Evolutionary conservation across 441 rosid genomes (phyloP).

Genomic region (Aquilaria agallochum): DNA sequence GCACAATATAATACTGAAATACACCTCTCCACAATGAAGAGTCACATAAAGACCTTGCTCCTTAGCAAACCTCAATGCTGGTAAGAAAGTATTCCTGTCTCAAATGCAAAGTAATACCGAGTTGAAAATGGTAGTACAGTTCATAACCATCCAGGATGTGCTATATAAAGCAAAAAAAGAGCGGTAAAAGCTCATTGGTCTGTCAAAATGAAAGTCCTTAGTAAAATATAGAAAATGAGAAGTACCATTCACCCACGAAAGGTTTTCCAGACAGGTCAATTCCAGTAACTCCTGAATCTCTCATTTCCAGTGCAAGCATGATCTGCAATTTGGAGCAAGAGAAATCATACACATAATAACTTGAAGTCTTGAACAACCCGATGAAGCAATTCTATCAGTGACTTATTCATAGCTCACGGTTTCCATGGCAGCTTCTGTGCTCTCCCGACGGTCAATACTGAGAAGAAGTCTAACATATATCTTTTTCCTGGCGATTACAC

Average conservation of each 20-base stretch:
- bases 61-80: constrained; percentile 69
- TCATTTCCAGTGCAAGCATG: constrained; percentile 87
- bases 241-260: constrained; percentile 76
- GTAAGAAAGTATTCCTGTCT: constrained; percentile 76
- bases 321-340: constrained; percentile 38
- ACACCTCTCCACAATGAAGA: constrained; percentile 98
- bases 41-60: constrained; percentile 75
- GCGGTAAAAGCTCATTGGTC: too few species aligned
- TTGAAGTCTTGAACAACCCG: background rate
- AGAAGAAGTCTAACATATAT: constrained; percentile 91
- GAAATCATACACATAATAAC: constrained; percentile 6
- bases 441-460: constrained; percentile 95
- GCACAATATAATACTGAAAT: constrained; percentile 13
- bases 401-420: constrained; percentile 52
- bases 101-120: constrained; percentile 13
- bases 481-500: constrained; percentile 50
- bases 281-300: constrained; percentile 73
- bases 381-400: background rate
- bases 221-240: background rate
- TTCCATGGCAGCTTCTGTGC: constrained; percentile 83
- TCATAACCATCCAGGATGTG: too few species aligned
- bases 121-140: too few species aligned
- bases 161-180: too few species aligned
- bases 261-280: constrained; percentile 99
- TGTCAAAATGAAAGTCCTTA: too few species aligned